These are phyloP conservation scores for Phytopythium litorale DNA, from an alignment of 352 stramenopile species.

Conservation along the genomic window DNA sequence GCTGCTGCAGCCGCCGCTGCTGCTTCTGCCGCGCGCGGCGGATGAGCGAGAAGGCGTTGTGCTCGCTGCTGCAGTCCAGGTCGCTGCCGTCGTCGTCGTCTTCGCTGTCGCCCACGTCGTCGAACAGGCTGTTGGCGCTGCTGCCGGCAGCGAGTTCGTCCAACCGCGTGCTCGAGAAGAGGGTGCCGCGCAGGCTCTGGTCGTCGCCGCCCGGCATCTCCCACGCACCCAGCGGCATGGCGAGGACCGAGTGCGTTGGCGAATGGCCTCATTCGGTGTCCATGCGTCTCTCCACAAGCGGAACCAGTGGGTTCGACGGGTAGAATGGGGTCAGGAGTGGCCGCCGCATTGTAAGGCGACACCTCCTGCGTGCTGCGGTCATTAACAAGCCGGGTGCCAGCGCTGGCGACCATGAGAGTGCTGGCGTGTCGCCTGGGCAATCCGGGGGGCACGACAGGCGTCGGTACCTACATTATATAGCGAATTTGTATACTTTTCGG, in stretches of 20 bases:
- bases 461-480: constrained; percentile 9
- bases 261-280: neutral
- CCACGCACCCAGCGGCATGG: neutral
- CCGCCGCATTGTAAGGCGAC: neutral
- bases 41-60: constrained; percentile 1
- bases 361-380: neutral
- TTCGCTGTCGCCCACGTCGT: neutral
- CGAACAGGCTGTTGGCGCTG: neutral
- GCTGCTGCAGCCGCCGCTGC: neutral
- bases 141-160: neutral
- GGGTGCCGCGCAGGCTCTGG: constrained; percentile 1
- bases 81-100: neutral
- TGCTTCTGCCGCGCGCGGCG: neutral
- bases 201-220: neutral
- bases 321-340: neutral
- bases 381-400: neutral
- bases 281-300: neutral
- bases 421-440: neutral
- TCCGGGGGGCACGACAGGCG: neutral
- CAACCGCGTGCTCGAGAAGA: constrained; percentile 6
- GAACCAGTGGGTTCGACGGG: neutral
- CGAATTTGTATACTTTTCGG: constrained; percentile 6
- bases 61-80: neutral
- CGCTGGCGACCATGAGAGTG: neutral
- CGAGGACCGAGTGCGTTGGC: neutral